Base-by-base conservation (phyloP, 2,329 filamentous ascomycete genomes). In the Clarireedia homoeocarpa region DNA sequence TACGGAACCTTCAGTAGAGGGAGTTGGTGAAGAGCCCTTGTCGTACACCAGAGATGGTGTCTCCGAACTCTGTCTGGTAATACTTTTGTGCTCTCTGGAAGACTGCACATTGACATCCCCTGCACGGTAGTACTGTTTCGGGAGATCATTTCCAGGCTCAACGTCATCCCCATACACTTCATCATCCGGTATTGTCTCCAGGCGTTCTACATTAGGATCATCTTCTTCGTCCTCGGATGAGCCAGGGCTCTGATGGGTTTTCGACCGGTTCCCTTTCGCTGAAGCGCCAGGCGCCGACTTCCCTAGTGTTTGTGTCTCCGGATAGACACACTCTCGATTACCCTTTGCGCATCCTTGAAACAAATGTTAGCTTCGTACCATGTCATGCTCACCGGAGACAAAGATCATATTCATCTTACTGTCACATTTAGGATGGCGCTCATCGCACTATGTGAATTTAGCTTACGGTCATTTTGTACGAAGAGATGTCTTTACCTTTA, bases 321-420 rank as follows among this genome's bases (percentile, higher is more conserved):
- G 92, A 70, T 96, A 99, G 57, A 88, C 78, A 70, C 94, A 99
- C 62, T 95, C 89, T 72, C 94, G 82, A 63, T 85, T 88, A 50
- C 92, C 94, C 72, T 97, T 99, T 64, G 84, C 86, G 71, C 94
- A 99, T 66, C 92, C 91, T 87, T 9, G 26, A 27, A 20, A 36
- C 14, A 47, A 58, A 56, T 23, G 50, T 54, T 40, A 65, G 71
- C 60, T 71, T 12, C 27, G 45, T 40, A 54, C 9, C 20, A 3
- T 42, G 14, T 9, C 7, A 46, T 24, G 12, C 17, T 55, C 38
- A 30, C 10, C 20, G 23, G 17, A 48, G 17, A 26, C 38, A 15
- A 49, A 48, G 12, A 24, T 42, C 45, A 27, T 39, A 49, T 20
- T 20, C 20, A 54, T 52, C 78, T 73, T 75, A 86, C 84, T 77